Base-by-base conservation (phyloP, 2,329 filamentous ascomycete species). In the Trichophyton equinum region DNA sequence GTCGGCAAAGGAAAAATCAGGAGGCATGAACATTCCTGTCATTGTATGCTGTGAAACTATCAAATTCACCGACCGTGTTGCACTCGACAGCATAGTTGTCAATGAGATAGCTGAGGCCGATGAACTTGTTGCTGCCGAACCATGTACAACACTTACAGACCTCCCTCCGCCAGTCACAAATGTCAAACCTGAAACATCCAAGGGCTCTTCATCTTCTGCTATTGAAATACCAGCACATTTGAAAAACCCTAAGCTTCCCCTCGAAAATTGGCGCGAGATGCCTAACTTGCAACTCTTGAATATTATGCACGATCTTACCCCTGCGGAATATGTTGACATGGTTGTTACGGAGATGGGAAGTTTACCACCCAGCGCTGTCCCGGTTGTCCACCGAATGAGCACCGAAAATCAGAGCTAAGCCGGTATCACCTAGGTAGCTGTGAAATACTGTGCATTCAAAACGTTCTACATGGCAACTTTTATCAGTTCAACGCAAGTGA, bases 1-100 rank as follows among this genome's bases (percentile, higher is more conserved):
- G 78, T 85, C 87, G 47, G 92, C 91, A 4, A 84, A 86, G 58
- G 84, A 88, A 61, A 74, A 73, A 40, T 70, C 71, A 13, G 74
- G 74, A 40, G 75, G 74, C 4, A 79, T 85, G 20, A 85, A 87
- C 62, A 83, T 91, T 42, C 88, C 89, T 0, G 89, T 97, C 62
- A 85, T 95, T 38, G 89, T 95, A 2, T 87, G 95, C 62, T 96
- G 90, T 73, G 92, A 97, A 77, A 94, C 88, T 3, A 86, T 97
- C 76, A 99, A 97, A 75, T 96, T 97, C 72, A 88, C 94, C 68
- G 85, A 90, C 67, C 86, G 90, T 62, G 89, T 96, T 9, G 88
- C 90, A 5, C 84, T 95, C 13, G 94, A 97, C 75, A 92, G 90
- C 25, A 89, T 97, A 66, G 92, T 94, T 47, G 86, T 90, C 69